Percentiles rank a stretch among this genome's conserved stretches.
These are phyloP conservation scores for Chaetomiaceae sp. DNA, from an alignment of 2,329 filamentous ascomycete species.

Conservation along the genomic window DNA sequence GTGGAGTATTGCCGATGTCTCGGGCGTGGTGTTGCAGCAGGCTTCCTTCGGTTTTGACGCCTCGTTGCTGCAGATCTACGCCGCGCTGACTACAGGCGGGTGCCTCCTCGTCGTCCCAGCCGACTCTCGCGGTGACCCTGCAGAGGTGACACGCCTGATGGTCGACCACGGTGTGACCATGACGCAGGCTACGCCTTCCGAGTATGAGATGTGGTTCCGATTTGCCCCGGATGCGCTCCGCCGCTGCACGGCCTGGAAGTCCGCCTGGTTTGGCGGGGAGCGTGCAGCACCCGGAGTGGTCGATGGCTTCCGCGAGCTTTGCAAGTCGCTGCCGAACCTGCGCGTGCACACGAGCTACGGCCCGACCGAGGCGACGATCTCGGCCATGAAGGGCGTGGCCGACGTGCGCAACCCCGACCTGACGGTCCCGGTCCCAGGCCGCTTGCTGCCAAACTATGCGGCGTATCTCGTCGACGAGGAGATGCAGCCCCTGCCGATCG, in stretches of 20 bases:
- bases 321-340: constrained; percentile 12
- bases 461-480: constrained; percentile 38
- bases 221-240: constrained; percentile 21
- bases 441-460: constrained; percentile 34
- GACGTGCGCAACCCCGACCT: neutral
- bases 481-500: constrained; percentile 34
- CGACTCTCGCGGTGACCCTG: constrained; percentile 31
- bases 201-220: constrained; percentile 28
- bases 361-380: constrained; percentile 27
- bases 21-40: constrained; percentile 34
- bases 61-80: constrained; percentile 32
- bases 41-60: constrained; percentile 34
- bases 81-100: constrained; percentile 31
- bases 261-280: constrained; percentile 35
- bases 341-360: constrained; percentile 29
- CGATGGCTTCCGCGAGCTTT: neutral
- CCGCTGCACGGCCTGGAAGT: constrained; percentile 26
- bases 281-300: constrained; percentile 1
- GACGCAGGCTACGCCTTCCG: constrained; percentile 35
- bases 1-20: constrained; percentile 7
- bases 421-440: constrained; percentile 19
- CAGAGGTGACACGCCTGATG: constrained; percentile 32
- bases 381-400: constrained; percentile 10
- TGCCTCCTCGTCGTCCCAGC: constrained; percentile 31
- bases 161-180: constrained; percentile 28